Evolutionary conservation across 2,329 filamentous ascomycete species (phyloP), one percentile per base, ranked within the genome.

Genomic region (Epichloe elymi): DNA sequence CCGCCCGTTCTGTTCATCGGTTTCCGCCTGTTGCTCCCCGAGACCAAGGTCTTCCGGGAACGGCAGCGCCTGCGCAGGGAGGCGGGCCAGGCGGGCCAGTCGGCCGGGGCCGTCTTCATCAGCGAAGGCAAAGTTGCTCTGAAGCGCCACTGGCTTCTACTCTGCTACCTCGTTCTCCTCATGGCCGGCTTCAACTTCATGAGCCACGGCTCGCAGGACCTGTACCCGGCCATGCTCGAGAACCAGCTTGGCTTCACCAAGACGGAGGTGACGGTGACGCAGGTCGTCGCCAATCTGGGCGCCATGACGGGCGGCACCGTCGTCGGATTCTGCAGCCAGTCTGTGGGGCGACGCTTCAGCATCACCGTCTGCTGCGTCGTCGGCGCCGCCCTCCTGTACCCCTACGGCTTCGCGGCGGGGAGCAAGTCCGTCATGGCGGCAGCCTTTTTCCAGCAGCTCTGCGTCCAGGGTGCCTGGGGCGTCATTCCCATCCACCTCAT

Each of bases 141-240:
- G 33, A 83, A 80, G 66, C 78, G 80, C 11, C 87, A 95, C 66
- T 95, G 89, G 89, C 56, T 88, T 14, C 67, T 94, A 2, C 72
- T 95, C 51, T 71, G 82, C 37, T 95, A 95, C 67, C 73, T 95
- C 52, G 86, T 95, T 6, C 71, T 95, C 19, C 73, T 95, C 39
- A 94, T 94, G 87, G 84, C 87, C 2, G 88, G 88, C 4, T 93
- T 95, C 73, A 95, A 94, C 69, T 94, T 93, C 63, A 89, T 93
- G 85, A 86, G 82, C 17, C 86, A 90, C 62, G 86, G 86, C 50
- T 85, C 80, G 20, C 66, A 86, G 64, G 78, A 80, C 58, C 62
- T 82, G 30, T 82, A 82, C 57, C 78, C 78, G 2, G 80, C 77
- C 19, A 74, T 82, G 74, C 63, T 82, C 23, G 64, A 70, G 55